Percentiles rank a stretch among this genome's conserved stretches.
These are phyloP conservation scores for Baorangia bicolor DNA, from an alignment of 768 basidiomycete genomes.

Conservation along the genomic window DNA sequence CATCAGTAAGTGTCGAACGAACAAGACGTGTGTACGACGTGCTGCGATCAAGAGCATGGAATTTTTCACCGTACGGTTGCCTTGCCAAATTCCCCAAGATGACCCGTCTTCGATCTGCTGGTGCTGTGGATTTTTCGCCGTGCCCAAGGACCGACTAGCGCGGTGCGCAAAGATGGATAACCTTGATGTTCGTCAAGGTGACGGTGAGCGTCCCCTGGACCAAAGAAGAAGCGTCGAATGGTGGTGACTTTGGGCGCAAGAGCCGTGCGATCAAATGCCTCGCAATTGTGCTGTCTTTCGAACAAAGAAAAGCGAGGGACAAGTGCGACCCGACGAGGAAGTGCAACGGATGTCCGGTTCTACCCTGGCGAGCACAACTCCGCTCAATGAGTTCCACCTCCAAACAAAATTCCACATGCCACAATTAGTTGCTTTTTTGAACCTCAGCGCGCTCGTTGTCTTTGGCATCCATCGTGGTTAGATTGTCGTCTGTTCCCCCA, in stretches of 20 bases:
- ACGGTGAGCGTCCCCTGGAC: conserved; percentile 5
- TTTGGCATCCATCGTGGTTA: background rate
- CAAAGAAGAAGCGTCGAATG: background rate
- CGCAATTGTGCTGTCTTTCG: background rate
- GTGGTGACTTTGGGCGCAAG: conserved; percentile 5
- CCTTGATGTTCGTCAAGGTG: conserved; percentile 11
- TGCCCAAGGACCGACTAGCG: background rate
- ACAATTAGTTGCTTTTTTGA: conserved; percentile 1
- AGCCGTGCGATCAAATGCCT: conserved; percentile 4
- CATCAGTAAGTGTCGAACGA: conserved; percentile 25
- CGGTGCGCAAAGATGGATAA: background rate
- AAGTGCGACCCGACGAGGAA: background rate
- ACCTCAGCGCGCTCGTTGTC: background rate
- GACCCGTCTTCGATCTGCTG: background rate
- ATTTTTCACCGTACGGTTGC: conserved; percentile 29
- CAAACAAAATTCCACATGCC: conserved; percentile 14
- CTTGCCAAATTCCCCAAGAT: conserved; percentile 12
- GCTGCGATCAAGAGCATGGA: conserved; percentile 21
- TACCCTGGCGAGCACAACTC: conserved; percentile 17
- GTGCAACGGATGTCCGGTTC: background rate
- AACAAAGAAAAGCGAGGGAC: background rate
- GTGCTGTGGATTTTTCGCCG: conserved; percentile 4
- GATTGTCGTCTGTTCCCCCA: background rate
- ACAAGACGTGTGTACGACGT: conserved; percentile 19
- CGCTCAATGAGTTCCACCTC: conserved; percentile 11